phyloP scores from a whole-genome alignment of 2,329 filamentous ascomycete genomes.

The Neocucurbitaria cava region DNA sequence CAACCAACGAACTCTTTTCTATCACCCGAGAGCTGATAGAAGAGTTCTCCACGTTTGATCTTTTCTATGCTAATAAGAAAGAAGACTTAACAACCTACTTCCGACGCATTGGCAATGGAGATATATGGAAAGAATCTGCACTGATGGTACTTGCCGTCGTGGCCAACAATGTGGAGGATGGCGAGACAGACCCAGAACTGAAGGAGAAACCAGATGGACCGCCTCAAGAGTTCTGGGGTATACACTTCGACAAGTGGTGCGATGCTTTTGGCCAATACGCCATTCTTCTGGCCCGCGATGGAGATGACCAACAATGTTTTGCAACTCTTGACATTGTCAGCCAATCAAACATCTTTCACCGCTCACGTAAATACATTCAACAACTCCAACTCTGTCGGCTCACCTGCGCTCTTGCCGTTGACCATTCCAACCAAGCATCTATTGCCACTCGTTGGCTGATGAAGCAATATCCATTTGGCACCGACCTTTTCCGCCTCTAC shows the following conservation, averaged over 20 bases:
- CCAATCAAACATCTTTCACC: constrained; percentile 82
- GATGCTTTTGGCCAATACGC: constrained; percentile 90
- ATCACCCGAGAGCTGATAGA: constrained; percentile 65
- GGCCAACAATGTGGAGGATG: constrained; percentile 45
- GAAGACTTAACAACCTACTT: constrained; percentile 50
- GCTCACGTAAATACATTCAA: constrained; percentile 70
- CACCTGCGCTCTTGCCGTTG: constrained; percentile 80
- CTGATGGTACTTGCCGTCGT: constrained; percentile 44
- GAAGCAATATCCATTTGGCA: constrained; percentile 78
- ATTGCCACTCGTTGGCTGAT: constrained; percentile 83
- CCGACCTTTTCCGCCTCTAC: constrained; percentile 85
- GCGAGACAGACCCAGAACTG: constrained; percentile 34
- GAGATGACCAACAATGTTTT: constrained; percentile 76
- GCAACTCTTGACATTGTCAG: constrained; percentile 78
- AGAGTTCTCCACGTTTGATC: constrained; percentile 66
- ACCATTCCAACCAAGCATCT: constrained; percentile 78
- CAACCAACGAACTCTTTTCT: constrained; percentile 64
- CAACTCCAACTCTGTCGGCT: constrained; percentile 80
- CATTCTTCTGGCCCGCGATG: constrained; percentile 72
- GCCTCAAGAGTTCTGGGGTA: constrained; percentile 72
- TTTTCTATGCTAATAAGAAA: constrained; percentile 62
- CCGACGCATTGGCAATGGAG: constrained; percentile 37
- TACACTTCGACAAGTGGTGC: constrained; percentile 84
- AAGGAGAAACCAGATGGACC: constrained; percentile 39
- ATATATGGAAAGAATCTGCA: constrained; percentile 44